A percentile compares a stretch with the other conserved stretches of the same genome.
phyloP scores from a whole-genome alignment of 768 basidiomycete genomes.

The Boletus patriciae region DNA sequence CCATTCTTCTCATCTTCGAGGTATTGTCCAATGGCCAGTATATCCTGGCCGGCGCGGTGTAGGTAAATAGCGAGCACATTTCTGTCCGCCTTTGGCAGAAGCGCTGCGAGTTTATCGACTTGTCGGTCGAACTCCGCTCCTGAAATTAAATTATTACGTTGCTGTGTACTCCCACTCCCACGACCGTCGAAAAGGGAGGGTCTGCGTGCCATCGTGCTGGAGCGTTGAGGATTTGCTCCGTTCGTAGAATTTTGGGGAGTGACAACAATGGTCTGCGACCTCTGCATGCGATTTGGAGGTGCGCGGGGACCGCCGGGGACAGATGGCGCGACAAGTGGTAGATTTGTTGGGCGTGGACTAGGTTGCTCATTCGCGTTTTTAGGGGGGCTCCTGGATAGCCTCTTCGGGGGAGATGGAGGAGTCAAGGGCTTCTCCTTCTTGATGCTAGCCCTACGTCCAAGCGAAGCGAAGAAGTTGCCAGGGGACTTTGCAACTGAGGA shows the following conservation, averaged over 20 bases:
- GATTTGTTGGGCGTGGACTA: conserved; percentile 32
- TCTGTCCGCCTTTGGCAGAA: conserved; percentile 73
- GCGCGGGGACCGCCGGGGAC: conserved; percentile 78
- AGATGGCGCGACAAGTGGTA: conserved; percentile 42
- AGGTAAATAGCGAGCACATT: conserved; percentile 69
- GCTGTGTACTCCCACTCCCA: conserved; percentile 14
- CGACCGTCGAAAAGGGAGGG: conserved; percentile 33
- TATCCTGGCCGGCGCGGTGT: conserved; percentile 72
- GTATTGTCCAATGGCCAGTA: conserved; percentile 84
- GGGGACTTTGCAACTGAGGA: conserved; percentile 41
- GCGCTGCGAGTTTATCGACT: conserved; percentile 66
- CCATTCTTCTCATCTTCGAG: conserved; percentile 83
- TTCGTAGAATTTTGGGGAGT: conserved; percentile 29
- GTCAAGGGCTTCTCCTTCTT: conserved; percentile 37
- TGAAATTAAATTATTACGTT: conserved; percentile 2
- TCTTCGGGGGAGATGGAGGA: conserved; percentile 36
- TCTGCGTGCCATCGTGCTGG: conserved; percentile 29
- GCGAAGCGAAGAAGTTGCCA: conserved; percentile 71
- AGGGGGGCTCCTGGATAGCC: conserved; percentile 40
- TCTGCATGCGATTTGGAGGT: conserved; percentile 56
- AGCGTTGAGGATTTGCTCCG: conserved; percentile 27
- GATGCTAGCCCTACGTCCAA: conserved; percentile 69
- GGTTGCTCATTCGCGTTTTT: conserved; percentile 25
- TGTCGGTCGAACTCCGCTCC: conserved; percentile 59
- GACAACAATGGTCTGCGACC: conserved; percentile 67